Base-by-base conservation (phyloP, 2,329 filamentous ascomycete species). In the Sarocladiaceae sp. region DNA sequence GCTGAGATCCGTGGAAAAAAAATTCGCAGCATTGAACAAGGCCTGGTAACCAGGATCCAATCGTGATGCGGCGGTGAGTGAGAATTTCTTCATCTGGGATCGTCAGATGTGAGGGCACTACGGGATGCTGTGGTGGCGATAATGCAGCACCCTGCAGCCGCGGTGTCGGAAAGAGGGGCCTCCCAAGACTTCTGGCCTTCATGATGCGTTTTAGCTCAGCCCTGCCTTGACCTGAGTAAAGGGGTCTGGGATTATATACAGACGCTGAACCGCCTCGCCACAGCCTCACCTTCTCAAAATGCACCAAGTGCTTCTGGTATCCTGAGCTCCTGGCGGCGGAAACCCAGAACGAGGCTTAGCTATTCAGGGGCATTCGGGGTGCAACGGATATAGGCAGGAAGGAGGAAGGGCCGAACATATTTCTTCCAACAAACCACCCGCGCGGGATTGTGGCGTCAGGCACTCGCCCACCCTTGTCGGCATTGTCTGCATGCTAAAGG, bases 401-500 rank as follows among this genome's bases (percentile, higher is more conserved):
- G 37, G n/a, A 27, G 11, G 15, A 15, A 27, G 3, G 13, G 13
- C 26, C 18, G 18, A 35, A 35, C 26, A 18, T 4, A 18, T 41
- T 41, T 18, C 13, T n/a, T n/a, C n/a, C n/a, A n/a, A 15, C 37
- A 19, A 24, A 23, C 37, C 29, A 20, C 29, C 5, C 37, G 26
- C 19, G 37, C 37, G 29, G 37, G 24, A 27, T 16, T 39, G 34
- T 39, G 34, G 34, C 34, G 34, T 39, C 12, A 39, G 34, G 34
- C 34, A 21, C 9, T 15, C 26, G 34, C 20, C 19, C 15, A 39
- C 21, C 34, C 34, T 21, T 39, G 34, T 19, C 21, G 12, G 34
- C 34, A 39, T 26, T 39, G 34, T 26, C n/a, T 41, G 37, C 37
- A 41, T 41, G 37, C 15, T 16, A 10, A 18, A n/a, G n/a, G 20